Base-by-base conservation (phyloP, 179 eudicot species). In the Vitellaria paradoxa region DNA sequence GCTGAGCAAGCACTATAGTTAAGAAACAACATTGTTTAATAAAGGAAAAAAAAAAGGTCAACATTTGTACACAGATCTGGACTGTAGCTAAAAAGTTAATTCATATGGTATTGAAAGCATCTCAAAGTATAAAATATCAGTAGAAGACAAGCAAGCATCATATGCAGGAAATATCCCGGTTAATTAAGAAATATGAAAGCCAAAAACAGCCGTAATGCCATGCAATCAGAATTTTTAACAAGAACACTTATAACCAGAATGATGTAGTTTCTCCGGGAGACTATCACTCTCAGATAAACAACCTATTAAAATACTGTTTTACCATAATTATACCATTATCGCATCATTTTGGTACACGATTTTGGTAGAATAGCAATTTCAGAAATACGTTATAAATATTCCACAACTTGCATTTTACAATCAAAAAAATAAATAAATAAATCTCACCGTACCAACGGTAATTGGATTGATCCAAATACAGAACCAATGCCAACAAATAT, bases 1-100 rank as follows among this genome's bases (percentile, higher is more conserved):
- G 50, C 26, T 65, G 7, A 3, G 59, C 42, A 65, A 30, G 37
- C 37, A 30, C 37, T 30, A 30, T 30, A 30, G 37, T 46, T 65
- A 37, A 9, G 14, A 12, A 65, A 18, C 21, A 47, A 12, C 63
- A 18, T 46, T 75, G 7, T 76, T 65, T 53, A 65, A 30, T 52
- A 30, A 30, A 30, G 2, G 37, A 30, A 30, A 30, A 30, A 49
- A 4, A 20, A 8, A 18, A 65, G 78, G 65, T 72, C 50, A 30
- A 76, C 78, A 76, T 50, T 65, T 14, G 52, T 30, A 30, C 42
- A 76, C 9, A 37, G 63, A 52, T 50, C n/a, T 50, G 50, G 63
- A 55, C 15, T 26, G 21, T 30, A 30, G 37, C 37, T 21, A 26
- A 53, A 71, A 71, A 52, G 20, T 52, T 11, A 13, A 71, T 71